Evolutionary conservation across 2,329 filamentous ascomycete genomes (phyloP), one percentile per base, ranked within the genome.

Genomic region (Claviceps sp.): DNA sequence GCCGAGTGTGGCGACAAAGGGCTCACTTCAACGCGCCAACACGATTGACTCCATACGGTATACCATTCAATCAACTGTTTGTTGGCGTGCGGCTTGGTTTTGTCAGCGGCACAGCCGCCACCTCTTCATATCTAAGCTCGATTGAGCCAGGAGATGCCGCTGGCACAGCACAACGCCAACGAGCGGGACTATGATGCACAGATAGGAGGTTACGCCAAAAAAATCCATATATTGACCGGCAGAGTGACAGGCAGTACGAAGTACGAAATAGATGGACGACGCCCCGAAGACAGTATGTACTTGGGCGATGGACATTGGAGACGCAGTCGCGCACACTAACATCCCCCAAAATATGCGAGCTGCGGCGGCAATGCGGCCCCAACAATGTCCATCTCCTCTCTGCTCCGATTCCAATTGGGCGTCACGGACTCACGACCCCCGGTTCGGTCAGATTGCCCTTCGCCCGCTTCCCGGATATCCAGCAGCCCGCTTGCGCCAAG

Each of bases 381-480:
- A 23, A 37, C 1, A 29, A 40, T 17, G 40, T 14, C 36, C 47
- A 50, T 47, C 36, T 46, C 44, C 36, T 46, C 44, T 38, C 26
- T 38, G 26, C 34, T 46, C 44, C 22, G 36, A 39, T 50, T 45
- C 48, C 44, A 39, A 42, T 50, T 53, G 48, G 51, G 48, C 51
- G 13, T 50, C 46, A 42, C 34, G 29, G n/a, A 22, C 29, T 50
- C 46, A 42, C 34, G 29, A 23, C 29, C 29, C 45, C 45, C 48
- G 52, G 52, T 40, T 26, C 20, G 11, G 46, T 50, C 49, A 23
- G n/a, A 26, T 17, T 47, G 38, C 52, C 44, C 45, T 50, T 37
- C 48, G 52, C 52, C 52, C 39, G 42, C 47, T 39, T 50, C 47
- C 51, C 51, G 38, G 51, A 49, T 47, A 53, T 45, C 48, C 51